Evolutionary conservation across 768 basidiomycete species (phyloP).

Genomic region (Leccinum variicolor): DNA sequence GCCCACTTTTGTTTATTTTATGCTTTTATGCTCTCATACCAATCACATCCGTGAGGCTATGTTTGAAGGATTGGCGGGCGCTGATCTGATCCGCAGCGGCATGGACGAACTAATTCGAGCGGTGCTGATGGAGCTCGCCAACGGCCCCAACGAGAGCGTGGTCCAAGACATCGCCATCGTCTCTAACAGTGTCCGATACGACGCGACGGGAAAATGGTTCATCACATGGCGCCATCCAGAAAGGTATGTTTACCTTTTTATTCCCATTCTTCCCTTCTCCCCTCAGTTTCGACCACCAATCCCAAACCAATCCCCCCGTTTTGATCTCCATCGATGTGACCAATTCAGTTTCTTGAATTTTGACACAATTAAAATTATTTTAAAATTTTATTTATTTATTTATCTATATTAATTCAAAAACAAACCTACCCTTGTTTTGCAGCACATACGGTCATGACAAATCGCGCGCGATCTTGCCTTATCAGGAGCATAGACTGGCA

Average conservation of each 20-base stretch:
- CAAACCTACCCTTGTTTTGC: neutral
- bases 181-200: slow-evolving; percentile 82
- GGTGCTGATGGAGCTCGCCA: slow-evolving; percentile 74
- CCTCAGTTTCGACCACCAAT: neutral
- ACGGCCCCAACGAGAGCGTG: slow-evolving; percentile 47
- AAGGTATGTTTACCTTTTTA: slow-evolving; percentile 45
- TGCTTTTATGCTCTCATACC: slow-evolving; percentile 7
- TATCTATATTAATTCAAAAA: neutral
- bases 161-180: slow-evolving; percentile 84
- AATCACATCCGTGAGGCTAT: slow-evolving; percentile 1
- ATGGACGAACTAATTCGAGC: slow-evolving; percentile 94
- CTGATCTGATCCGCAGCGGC: slow-evolving; percentile 48
- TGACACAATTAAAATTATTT: too few relatives aligned
- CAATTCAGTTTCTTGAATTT: neutral
- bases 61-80: neutral
- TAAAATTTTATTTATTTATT: neutral
- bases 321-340: neutral
- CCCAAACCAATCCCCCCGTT: neutral
- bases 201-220: slow-evolving; percentile 61
- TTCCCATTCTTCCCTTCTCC: neutral
- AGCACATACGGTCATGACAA: slow-evolving; percentile 94
- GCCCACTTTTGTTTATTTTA: neutral
- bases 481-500: slow-evolving; percentile 44
- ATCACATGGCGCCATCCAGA: slow-evolving; percentile 89
- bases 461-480: slow-evolving; percentile 90